phyloP scores from a whole-genome alignment of 164 flowering plant species.

The Vitis rotundifolia region DNA sequence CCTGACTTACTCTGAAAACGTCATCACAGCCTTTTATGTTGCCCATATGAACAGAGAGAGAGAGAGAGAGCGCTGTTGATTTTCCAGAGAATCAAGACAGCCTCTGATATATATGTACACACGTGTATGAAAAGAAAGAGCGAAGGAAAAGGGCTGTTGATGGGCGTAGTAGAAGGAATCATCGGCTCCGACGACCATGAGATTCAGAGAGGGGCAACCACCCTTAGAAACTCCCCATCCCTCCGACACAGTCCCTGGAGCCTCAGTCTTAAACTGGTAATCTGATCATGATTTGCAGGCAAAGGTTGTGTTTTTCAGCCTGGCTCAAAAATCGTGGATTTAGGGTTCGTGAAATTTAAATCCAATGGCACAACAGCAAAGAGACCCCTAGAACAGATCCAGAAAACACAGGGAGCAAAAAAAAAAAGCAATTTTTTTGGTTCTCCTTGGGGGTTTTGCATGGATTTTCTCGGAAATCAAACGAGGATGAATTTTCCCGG shows the following conservation, averaged over 20 bases:
- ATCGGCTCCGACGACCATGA: conserved; percentile 18
- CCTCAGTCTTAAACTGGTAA: conserved; percentile 10
- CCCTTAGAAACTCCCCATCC: background rate
- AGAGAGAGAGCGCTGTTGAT: background rate
- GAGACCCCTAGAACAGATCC: no score
- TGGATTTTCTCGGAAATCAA: background rate
- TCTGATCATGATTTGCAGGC: no score
- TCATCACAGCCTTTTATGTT: conserved; percentile 22
- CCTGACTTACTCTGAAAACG: conserved; percentile 10
- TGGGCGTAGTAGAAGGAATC: conserved; percentile 10
- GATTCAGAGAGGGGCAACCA: conserved; percentile 15
- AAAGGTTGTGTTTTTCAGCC: no score
- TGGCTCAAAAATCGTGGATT: no score
- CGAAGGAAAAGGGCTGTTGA: background rate
- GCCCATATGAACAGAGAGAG: background rate
- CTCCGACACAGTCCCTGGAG: conserved; percentile 3
- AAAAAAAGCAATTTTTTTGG: no score
- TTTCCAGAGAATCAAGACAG: background rate
- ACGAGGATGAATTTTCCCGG: background rate
- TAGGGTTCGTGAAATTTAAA: no score
- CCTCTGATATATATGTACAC: no score
- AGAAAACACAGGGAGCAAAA: no score
- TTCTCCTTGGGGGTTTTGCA: no score
- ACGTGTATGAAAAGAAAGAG: conserved; percentile 1
- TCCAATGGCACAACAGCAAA: no score